These are phyloP conservation scores for Salvia sclarea DNA, from an alignment of 305 asterid genomes.

Conservation along the genomic window DNA sequence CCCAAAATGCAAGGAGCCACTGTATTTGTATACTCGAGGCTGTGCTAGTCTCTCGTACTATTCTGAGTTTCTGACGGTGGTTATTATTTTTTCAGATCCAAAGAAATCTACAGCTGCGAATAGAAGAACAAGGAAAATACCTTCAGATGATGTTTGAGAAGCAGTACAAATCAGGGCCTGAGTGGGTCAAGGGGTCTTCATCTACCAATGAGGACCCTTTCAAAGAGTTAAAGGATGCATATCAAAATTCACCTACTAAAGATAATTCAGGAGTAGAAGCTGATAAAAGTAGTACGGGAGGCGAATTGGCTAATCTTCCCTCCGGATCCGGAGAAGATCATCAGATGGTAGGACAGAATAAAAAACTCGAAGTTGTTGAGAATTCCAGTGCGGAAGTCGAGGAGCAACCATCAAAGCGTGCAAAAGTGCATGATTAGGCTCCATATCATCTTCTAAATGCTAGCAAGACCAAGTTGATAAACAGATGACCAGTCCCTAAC, in stretches of 20 bases:
- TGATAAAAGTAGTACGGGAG: slow-evolving; percentile 34
- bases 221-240: slow-evolving; percentile 41
- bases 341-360: slow-evolving; percentile 39
- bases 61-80: background rate
- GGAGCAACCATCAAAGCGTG: slow-evolving; percentile 66
- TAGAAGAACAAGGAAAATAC: slow-evolving; percentile 64
- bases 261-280: slow-evolving; percentile 37
- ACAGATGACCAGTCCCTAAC: background rate
- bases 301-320: slow-evolving; percentile 13
- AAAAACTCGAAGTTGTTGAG: slow-evolving; percentile 39
- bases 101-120: slow-evolving; percentile 65
- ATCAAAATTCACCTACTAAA: slow-evolving; percentile 41
- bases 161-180: slow-evolving; percentile 57
- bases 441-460: slow-evolving; percentile 21
- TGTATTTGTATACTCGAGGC: background rate
- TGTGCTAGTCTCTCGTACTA: background rate
- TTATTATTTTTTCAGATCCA: slow-evolving; percentile 51
- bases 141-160: slow-evolving; percentile 69
- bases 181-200: slow-evolving; percentile 51
- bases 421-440: slow-evolving; percentile 49
- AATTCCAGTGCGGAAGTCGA: slow-evolving; percentile 36
- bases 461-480: slow-evolving; percentile 20
- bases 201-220: slow-evolving; percentile 46
- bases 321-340: slow-evolving; percentile 31
- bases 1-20: background rate